Evolutionary conservation across 345 rosid genomes (phyloP).

Genomic region (Lagerstroemia speciosa): DNA sequence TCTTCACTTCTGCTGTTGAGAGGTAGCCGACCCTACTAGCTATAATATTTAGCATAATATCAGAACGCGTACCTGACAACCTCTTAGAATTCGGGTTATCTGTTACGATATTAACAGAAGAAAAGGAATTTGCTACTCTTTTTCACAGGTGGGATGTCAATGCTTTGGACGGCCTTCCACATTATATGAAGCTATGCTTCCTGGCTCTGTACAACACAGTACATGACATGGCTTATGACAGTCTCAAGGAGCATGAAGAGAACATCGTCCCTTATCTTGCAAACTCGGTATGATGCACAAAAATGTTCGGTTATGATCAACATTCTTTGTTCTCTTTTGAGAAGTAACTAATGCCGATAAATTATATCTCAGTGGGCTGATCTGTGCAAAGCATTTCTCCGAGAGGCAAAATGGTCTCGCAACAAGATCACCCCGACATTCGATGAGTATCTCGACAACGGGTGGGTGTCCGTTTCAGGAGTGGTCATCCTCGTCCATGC

Average conservation of each 20-base stretch:
- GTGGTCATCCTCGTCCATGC: slow-evolving; percentile 17
- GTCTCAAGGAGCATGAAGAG: slow-evolving; percentile 23
- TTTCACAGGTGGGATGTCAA: slow-evolving; percentile 36
- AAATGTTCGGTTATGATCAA: too few species aligned
- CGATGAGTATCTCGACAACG: slow-evolving; percentile 34
- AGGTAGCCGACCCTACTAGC: too few species aligned
- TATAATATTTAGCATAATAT: too few species aligned
- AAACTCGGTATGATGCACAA: slow-evolving; percentile 18
- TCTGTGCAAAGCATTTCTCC: slow-evolving; percentile 27
- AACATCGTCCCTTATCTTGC: slow-evolving; percentile 17
- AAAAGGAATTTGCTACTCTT: too few species aligned
- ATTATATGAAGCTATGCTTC: slow-evolving; percentile 31
- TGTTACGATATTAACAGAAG: too few species aligned
- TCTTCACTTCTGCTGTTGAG: slow-evolving; percentile 28
- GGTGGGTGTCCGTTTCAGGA: slow-evolving; percentile 28
- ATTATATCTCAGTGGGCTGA: slow-evolving; percentile 32
- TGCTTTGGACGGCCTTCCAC: slow-evolving; percentile 23
- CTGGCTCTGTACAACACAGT: slow-evolving; percentile 31
- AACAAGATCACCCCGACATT: slow-evolving; percentile 19
- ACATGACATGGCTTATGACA: slow-evolving; percentile 37
- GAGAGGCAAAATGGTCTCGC: slow-evolving; percentile 36
- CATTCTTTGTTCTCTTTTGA: background rate
- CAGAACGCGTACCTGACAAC: too few species aligned
- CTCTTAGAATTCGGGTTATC: too few species aligned
- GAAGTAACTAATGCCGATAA: background rate